These are phyloP conservation scores for Lactifluus subvellereus DNA, from an alignment of 768 basidiomycete genomes.

Conservation along the genomic window DNA sequence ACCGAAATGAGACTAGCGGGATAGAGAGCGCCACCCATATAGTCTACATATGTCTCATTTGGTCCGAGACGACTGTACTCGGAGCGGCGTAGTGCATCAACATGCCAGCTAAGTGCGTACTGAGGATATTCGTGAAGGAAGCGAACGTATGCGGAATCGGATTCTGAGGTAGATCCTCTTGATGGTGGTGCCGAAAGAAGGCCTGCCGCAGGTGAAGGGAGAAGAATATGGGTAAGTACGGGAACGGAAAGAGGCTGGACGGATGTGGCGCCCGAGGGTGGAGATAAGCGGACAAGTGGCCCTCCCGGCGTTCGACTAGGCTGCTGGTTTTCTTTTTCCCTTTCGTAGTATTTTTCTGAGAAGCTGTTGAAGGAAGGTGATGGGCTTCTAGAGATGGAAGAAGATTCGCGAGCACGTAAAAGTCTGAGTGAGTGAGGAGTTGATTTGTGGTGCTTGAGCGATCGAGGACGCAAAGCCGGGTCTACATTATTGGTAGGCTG, in stretches of 20 bases:
- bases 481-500: neutral
- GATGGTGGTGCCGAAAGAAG: slow-evolving; percentile 2
- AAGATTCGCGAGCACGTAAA: slow-evolving; percentile 5
- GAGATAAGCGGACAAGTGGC: neutral
- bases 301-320: neutral
- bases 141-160: slow-evolving; percentile 15
- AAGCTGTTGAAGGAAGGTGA: slow-evolving; percentile 20
- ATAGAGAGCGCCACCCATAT: slow-evolving; percentile 79
- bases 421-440: slow-evolving; percentile 13
- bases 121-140: slow-evolving; percentile 37
- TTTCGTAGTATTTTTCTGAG: slow-evolving; percentile 16
- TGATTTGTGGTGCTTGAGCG: slow-evolving; percentile 23
- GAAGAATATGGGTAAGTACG: neutral
- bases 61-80: slow-evolving; percentile 44
- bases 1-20: slow-evolving; percentile 70
- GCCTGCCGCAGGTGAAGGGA: slow-evolving; percentile 23
- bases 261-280: neutral
- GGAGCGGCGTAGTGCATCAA: slow-evolving; percentile 59
- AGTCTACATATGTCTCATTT: slow-evolving; percentile 77
- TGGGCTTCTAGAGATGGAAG: slow-evolving; percentile 8
- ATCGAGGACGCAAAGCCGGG: slow-evolving; percentile 7
- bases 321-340: slow-evolving; percentile 8
- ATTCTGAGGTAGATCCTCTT: neutral
- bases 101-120: slow-evolving; percentile 62
- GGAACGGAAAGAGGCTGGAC: slow-evolving; percentile 4